Conservation (phyloP, 148 eudicot genomes). For the Tetragonia tetragonoides region DNA sequence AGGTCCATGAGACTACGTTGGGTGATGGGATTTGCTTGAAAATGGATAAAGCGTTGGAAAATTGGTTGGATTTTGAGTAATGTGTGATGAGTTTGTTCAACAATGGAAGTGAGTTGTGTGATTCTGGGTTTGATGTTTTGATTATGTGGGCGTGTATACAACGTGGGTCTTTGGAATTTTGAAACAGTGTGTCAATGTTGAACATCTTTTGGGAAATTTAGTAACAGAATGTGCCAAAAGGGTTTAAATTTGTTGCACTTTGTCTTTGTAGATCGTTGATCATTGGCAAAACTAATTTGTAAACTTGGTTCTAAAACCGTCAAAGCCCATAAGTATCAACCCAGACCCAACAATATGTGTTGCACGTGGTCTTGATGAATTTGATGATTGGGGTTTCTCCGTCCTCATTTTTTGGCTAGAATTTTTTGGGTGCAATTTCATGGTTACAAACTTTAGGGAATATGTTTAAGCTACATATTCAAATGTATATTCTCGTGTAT, state of each 20-base stretch:
- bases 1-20: constrained; percentile 65
- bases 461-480: no score
- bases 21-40: constrained; percentile 54
- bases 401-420: no score
- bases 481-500: no score
- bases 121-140: constrained; percentile 25
- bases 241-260: background rate
- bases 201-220: background rate
- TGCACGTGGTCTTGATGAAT: no score
- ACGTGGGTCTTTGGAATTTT: constrained; percentile 38
- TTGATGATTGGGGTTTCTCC: no score
- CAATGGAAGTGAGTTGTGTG: constrained; percentile 18
- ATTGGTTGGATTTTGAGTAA: constrained; percentile 51
- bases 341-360: no score
- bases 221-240: background rate
- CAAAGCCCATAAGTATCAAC: no score
- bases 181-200: background rate
- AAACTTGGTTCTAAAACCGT: no score
- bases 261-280: no score
- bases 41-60: constrained; percentile 31
- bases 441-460: no score
- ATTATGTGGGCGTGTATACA: constrained; percentile 44
- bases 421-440: no score
- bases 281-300: no score
- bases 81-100: constrained; percentile 51